A percentile compares a stretch with the other conserved stretches of the same genome.
phyloP scores from a whole-genome alignment of 2,329 filamentous ascomycete genomes.

The Byssochlamys sp. region DNA sequence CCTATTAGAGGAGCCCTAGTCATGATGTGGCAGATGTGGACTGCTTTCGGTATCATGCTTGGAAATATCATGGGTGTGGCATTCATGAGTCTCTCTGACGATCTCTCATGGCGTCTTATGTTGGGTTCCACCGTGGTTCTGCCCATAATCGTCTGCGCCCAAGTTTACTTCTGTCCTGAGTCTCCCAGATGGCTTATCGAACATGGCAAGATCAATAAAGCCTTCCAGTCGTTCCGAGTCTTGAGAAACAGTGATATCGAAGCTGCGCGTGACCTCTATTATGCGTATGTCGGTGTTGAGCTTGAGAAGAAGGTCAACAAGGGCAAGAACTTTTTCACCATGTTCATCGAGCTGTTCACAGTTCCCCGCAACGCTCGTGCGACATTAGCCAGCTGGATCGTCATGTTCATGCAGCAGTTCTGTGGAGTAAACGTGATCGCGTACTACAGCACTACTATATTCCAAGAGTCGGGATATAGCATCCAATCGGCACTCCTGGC shows the following conservation, averaged over 20 bases:
- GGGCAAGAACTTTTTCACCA: slow-evolving; percentile 43
- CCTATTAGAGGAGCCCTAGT: slow-evolving; percentile 42
- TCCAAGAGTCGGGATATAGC: slow-evolving; percentile 45
- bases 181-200: slow-evolving; percentile 44
- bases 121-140: slow-evolving; percentile 57
- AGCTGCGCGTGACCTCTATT: slow-evolving; percentile 49
- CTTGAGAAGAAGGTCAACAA: slow-evolving; percentile 48
- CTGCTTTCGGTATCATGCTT: slow-evolving; percentile 38
- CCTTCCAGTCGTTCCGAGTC: slow-evolving; percentile 40
- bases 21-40: slow-evolving; percentile 47
- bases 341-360: slow-evolving; percentile 50
- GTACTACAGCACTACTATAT: slow-evolving; percentile 55
- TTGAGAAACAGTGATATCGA: slow-evolving; percentile 44
- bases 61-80: slow-evolving; percentile 42
- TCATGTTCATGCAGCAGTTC: slow-evolving; percentile 45
- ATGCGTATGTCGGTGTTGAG: slow-evolving; percentile 49
- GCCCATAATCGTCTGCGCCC: slow-evolving; percentile 46
- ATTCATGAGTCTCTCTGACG: slow-evolving; percentile 34
- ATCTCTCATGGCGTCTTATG: slow-evolving; percentile 59
- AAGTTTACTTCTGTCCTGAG: slow-evolving; percentile 58
- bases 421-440: slow-evolving; percentile 50
- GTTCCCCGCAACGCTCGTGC: slow-evolving; percentile 55
- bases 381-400: slow-evolving; percentile 47
- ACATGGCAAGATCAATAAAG: slow-evolving; percentile 36
- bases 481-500: slow-evolving; percentile 47